Conservation (phyloP, 768 basidiomycete species). For the Mycena galericulata region DNA sequence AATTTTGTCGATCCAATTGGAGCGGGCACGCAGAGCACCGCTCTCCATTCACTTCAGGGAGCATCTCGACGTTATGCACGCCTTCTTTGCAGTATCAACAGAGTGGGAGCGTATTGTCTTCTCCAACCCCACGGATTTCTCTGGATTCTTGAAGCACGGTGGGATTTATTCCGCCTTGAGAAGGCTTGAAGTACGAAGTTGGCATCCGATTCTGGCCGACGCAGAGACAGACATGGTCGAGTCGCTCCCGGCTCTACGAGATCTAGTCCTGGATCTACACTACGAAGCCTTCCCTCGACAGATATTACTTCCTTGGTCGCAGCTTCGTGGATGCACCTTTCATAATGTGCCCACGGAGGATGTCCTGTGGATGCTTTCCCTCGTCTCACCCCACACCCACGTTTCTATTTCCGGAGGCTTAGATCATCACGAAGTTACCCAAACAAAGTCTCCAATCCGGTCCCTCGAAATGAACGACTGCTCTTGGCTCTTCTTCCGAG, state of each 20-base stretch:
- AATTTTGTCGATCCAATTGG: not conserved
- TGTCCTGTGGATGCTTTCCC: not conserved
- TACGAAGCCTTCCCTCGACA: not conserved
- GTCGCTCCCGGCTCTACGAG: not conserved
- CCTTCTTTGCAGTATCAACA: not conserved
- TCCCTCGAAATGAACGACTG: constrained; percentile 1
- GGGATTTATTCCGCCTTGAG: no score
- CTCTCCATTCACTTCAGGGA: not conserved
- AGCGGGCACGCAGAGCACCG: not conserved
- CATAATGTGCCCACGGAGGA: not conserved
- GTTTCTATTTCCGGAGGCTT: not conserved
- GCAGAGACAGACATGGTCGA: not conserved
- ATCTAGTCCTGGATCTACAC: not conserved
- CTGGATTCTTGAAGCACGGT: no score
- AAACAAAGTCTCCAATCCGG: not conserved
- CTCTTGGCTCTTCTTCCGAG: not conserved
- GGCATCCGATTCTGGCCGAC: not conserved
- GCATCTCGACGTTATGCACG: not conserved
- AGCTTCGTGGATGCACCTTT: constrained; percentile 3
- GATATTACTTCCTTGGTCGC: constrained; percentile 7
- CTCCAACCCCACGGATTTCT: no score
- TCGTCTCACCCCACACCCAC: not conserved
- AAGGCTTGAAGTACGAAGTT: not conserved
- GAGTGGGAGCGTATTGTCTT: constrained; percentile 7
- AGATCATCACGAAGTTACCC: no score